Conservation (phyloP, 306 rosid species). For the Hippophae gyantsensis region DNA sequence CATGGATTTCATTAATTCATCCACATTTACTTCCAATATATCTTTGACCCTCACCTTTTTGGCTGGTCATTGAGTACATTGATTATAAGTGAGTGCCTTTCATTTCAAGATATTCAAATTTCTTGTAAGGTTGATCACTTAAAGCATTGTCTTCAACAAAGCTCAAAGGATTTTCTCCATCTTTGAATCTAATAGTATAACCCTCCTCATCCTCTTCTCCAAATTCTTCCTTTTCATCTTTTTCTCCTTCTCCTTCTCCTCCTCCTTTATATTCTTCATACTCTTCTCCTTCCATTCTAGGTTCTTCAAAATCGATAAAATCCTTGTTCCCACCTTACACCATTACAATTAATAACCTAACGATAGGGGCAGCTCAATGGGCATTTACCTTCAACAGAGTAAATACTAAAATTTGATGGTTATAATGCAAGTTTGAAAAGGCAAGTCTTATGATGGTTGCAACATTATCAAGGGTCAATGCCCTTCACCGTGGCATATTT, state of each 20-base stretch:
- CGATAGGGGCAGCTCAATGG: no score
- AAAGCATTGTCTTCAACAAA: constrained; percentile 42
- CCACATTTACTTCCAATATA: constrained; percentile 33
- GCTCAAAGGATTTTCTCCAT: constrained; percentile 54
- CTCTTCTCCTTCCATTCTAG: constrained; percentile 5
- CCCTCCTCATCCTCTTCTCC: constrained; percentile 34
- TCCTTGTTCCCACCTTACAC: constrained; percentile 1
- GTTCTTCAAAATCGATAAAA: constrained; percentile 9
- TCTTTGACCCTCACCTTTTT: constrained; percentile 60
- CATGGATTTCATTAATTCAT: constrained; percentile 66
- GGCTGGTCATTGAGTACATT: constrained; percentile 32
- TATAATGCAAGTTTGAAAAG: no score
- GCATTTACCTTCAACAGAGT: no score
- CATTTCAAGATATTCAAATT: constrained; percentile 59
- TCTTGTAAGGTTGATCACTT: constrained; percentile 41
- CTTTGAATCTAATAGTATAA: constrained; percentile 47
- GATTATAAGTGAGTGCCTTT: constrained; percentile 31
- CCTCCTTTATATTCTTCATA: constrained; percentile 8
- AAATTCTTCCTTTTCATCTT: constrained; percentile 28
- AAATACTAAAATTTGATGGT: no score
- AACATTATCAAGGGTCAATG: no score
- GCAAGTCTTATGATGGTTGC: no score
- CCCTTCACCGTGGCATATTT: no score
- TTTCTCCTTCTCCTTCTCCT: constrained; percentile 13
- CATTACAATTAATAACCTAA: not conserved